A percentile compares a stretch with the other conserved stretches of the same genome.
phyloP scores from a whole-genome alignment of 805 yeast genomes.

The Scheffersomyces coipomensis region DNA sequence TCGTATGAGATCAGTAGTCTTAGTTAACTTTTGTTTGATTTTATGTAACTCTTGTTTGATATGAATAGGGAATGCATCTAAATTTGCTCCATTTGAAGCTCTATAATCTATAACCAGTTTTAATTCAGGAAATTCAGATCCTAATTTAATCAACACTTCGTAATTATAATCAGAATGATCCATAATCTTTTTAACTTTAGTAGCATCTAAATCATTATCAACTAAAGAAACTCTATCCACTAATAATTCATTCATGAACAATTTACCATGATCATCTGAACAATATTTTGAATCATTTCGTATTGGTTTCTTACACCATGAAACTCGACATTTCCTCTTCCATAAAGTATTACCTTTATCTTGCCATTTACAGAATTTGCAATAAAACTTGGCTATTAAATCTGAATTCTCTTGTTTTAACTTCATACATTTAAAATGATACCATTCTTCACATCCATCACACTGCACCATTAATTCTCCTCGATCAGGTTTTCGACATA shows the following conservation, averaged over 20 bases:
- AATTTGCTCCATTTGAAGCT: constrained; percentile 6
- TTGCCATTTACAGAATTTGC: constrained; percentile 67
- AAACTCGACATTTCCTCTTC: constrained; percentile 73
- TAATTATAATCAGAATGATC: constrained; percentile 16
- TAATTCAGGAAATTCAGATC: constrained; percentile 43
- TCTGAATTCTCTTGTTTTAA: constrained; percentile 49
- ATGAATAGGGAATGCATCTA: constrained; percentile 7
- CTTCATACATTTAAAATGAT: constrained; percentile 76
- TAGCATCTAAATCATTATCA: constrained; percentile 11
- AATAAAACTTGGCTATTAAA: constrained; percentile 63
- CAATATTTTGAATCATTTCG: constrained; percentile 66
- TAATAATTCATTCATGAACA: constrained; percentile 34
- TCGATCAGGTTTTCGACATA: constrained; percentile 80
- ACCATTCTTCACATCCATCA: constrained; percentile 96
- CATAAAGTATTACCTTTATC: constrained; percentile 56
- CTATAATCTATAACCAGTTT: constrained; percentile 25
- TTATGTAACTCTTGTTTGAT: constrained; percentile 5
- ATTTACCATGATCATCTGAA: constrained; percentile 63
- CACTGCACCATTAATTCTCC: constrained; percentile 86
- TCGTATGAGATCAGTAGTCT: constrained; percentile 13
- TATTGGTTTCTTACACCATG: constrained; percentile 56
- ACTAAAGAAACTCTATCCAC: constrained; percentile 3
- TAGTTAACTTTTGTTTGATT: constrained; percentile 15
- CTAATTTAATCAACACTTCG: constrained; percentile 22
- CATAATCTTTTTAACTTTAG: constrained; percentile 22